Percentiles rank a stretch among this genome's conserved stretches.
phyloP scores from a whole-genome alignment of 306 rosid species.

The Cotoneaster glaucophyllus region DNA sequence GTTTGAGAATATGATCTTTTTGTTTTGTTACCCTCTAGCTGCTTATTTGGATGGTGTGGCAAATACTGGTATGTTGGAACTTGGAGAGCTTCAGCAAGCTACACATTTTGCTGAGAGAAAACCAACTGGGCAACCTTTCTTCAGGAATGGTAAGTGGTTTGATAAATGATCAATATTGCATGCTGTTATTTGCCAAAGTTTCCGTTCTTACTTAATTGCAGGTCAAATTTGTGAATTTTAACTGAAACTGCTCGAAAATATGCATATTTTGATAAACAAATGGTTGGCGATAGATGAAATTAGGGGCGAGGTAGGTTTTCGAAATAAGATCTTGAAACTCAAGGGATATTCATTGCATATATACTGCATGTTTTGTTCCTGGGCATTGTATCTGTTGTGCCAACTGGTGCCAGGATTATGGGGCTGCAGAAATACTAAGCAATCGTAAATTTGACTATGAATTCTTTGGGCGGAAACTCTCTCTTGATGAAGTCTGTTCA shows the following conservation, averaged over 20 bases:
- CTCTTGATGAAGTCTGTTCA: background rate
- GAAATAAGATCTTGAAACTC: background rate
- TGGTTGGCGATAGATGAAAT: background rate
- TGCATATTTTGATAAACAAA: background rate
- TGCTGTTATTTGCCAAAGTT: slow-evolving; percentile 1
- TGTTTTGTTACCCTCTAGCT: slow-evolving; percentile 37
- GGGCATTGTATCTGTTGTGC: background rate
- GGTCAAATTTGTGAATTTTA: background rate
- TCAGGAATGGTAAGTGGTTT: slow-evolving; percentile 60
- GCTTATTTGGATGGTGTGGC: slow-evolving; percentile 60
- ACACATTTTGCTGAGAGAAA: slow-evolving; percentile 66
- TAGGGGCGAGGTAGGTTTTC: background rate
- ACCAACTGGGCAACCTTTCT: slow-evolving; percentile 69
- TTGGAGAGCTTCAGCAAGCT: slow-evolving; percentile 63
- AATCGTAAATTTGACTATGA: background rate
- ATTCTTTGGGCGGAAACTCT: background rate
- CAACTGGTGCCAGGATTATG: background rate
- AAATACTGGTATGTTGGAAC: slow-evolving; percentile 63
- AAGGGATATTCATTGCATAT: background rate
- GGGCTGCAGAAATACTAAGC: background rate
- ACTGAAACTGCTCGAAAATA: background rate
- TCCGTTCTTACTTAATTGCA: background rate
- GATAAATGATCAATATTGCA: background rate
- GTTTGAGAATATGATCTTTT: background rate
- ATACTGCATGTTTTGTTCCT: background rate